These are phyloP conservation scores for Cinchona pubescens DNA, from an alignment of 257 asterid genomes.

Conservation along the genomic window DNA sequence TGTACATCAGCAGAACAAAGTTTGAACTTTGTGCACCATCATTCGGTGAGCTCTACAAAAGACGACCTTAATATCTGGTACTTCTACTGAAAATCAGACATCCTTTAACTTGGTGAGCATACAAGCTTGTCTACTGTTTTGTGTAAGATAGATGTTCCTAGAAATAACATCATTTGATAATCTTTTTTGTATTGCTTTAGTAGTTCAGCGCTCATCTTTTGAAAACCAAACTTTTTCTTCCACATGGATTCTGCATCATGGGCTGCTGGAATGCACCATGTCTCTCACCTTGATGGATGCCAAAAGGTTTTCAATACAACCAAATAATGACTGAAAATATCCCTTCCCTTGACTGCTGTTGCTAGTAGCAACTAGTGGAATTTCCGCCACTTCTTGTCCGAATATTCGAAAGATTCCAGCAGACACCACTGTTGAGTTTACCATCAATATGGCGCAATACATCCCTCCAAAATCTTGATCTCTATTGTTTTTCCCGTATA, in stretches of 20 bases:
- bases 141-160: slow-evolving; percentile 65
- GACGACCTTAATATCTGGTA: no score
- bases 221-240: slow-evolving; percentile 47
- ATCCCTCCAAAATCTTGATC: slow-evolving; percentile 84
- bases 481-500: slow-evolving; percentile 58
- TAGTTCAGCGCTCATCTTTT: slow-evolving; percentile 31
- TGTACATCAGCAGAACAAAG: slow-evolving; percentile 24
- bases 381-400: slow-evolving; percentile 82
- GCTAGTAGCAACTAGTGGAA: slow-evolving; percentile 82
- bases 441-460: slow-evolving; percentile 64
- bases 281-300: slow-evolving; percentile 35
- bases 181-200: slow-evolving; percentile 45
- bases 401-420: slow-evolving; percentile 75
- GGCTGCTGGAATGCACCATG: slow-evolving; percentile 60
- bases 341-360: slow-evolving; percentile 74
- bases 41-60: no score
- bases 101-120: slow-evolving; percentile 1
- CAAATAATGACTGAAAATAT: slow-evolving; percentile 63
- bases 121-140: slow-evolving; percentile 40
- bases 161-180: slow-evolving; percentile 59
- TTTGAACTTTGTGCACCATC: slow-evolving; percentile 12
- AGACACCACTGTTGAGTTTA: slow-evolving; percentile 63
- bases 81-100: no score
- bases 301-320: slow-evolving; percentile 39
- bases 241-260: slow-evolving; percentile 54